phyloP scores from a whole-genome alignment of 192 early-diverging fungal species.

The Gonapodya prolifera region DNA sequence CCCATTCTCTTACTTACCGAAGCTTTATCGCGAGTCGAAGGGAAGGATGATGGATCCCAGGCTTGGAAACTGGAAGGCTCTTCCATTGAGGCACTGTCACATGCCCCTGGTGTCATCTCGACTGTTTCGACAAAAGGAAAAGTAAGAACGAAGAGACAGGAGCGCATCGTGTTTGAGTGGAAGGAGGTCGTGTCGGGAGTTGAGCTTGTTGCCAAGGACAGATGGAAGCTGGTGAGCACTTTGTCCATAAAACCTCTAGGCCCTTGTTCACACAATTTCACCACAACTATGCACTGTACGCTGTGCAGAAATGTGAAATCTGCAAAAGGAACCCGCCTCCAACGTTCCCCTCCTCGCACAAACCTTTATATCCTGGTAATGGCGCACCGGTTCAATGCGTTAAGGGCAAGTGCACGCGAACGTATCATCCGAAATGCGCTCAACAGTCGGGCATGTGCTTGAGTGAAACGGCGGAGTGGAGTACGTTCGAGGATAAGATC shows the following conservation, averaged over 20 bases:
- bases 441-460: neutral
- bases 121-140: neutral
- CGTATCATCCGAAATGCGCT: neutral
- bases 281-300: neutral
- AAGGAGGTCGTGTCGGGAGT: neutral
- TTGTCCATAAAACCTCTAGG: too few relatives aligned
- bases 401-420: slow-evolving; percentile 1
- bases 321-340: neutral
- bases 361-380: neutral
- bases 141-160: neutral
- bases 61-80: too few relatives aligned
- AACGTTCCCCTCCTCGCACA: neutral
- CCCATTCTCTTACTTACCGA: too few relatives aligned
- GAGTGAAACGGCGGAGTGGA: neutral
- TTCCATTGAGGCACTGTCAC: too few relatives aligned
- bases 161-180: neutral
- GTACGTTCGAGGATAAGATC: too few relatives aligned
- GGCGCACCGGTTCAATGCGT: neutral
- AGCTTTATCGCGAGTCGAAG: too few relatives aligned
- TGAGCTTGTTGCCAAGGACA: neutral
- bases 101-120: too few relatives aligned
- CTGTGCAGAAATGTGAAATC: neutral
- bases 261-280: neutral
- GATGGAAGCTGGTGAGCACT: neutral
- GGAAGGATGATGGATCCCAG: too few relatives aligned